These are phyloP conservation scores for Clarkia xantiana DNA, from an alignment of 345 rosid species.

Conservation along the genomic window DNA sequence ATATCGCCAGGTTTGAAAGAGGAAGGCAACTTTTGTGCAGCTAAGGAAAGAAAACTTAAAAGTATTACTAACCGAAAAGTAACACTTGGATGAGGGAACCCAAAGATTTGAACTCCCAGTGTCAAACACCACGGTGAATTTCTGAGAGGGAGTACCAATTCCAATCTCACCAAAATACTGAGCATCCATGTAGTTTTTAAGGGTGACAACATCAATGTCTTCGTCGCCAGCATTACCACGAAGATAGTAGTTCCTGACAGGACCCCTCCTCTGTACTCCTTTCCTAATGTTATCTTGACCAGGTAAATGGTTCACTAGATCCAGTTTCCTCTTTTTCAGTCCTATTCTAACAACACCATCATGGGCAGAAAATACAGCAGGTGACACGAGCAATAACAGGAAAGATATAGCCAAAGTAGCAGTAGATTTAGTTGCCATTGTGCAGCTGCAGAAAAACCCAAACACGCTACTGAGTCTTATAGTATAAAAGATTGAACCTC, in stretches of 20 bases:
- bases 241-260: constrained; percentile 18
- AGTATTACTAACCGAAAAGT: constrained; percentile 40
- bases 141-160: constrained; percentile 79
- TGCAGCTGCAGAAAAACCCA: background rate
- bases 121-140: constrained; percentile 79
- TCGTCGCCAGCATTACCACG: constrained; percentile 21
- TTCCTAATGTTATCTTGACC: constrained; percentile 31
- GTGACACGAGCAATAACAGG: constrained; percentile 18
- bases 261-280: constrained; percentile 16
- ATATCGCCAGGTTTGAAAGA: background rate
- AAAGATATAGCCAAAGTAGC: constrained; percentile 16
- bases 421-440: constrained; percentile 21
- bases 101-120: constrained; percentile 91
- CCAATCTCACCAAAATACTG: constrained; percentile 89
- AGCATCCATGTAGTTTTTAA: constrained; percentile 78
- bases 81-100: constrained; percentile 80
- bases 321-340: constrained; percentile 52
- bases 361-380: constrained; percentile 17
- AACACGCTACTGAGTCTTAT: too few species aligned
- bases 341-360: constrained; percentile 59
- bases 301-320: constrained; percentile 35
- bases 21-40: too few species aligned
- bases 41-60: too few species aligned
- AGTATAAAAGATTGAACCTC: too few species aligned
- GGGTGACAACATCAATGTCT: constrained; percentile 41